Base-by-base conservation (phyloP, 352 stramenopile species). In the Pythium apleroticum region DNA sequence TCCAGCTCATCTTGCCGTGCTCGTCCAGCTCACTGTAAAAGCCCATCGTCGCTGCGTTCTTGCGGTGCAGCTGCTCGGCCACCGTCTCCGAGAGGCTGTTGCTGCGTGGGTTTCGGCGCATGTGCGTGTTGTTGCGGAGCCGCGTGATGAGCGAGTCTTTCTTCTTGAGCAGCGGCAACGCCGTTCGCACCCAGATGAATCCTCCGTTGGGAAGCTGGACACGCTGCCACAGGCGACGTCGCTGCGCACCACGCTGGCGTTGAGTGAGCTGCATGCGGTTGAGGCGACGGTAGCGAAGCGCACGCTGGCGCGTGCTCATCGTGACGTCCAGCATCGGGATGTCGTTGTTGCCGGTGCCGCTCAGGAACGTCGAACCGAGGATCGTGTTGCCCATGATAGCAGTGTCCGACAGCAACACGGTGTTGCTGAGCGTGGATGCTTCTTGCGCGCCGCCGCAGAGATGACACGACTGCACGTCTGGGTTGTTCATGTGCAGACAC, bases 401-500 rank as follows among this genome's bases (percentile, higher is more conserved):
- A 22, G 68, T 74, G 68, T 70, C 62, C 14, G 63, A 54, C 20
- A 63, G 24, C 33, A 68, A 15, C 30, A 58, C 25, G 12, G 52
- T 64, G 1, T 61, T 24, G 22, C 30, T 41, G 37, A 75, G 53
- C 31, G 60, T 72, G 24, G 64, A 72, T 5, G 60, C 59, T 43
- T 76, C 73, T 58, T 77, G 60, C 5, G 72, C 50, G 24, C 65
- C 68, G 41, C 75, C 73, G 53, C 75, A 83, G 14, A 83, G 33
- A 28, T 70, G 60, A 45, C 75, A 83, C 7, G 39, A 25, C 19
- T 57, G 48, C 6, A 75, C 68, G 39, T 66, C 63, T 5, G 75
- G 75, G 57, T 80, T 66, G 59, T 83, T 83, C 55, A 79, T 60
- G 50, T 83, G 75, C 27, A 73, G 66, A 62, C 75, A 83, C 35